Conservation (phyloP, 2,329 filamentous ascomycete species). For the Colletotrichum graminicola region DNA sequence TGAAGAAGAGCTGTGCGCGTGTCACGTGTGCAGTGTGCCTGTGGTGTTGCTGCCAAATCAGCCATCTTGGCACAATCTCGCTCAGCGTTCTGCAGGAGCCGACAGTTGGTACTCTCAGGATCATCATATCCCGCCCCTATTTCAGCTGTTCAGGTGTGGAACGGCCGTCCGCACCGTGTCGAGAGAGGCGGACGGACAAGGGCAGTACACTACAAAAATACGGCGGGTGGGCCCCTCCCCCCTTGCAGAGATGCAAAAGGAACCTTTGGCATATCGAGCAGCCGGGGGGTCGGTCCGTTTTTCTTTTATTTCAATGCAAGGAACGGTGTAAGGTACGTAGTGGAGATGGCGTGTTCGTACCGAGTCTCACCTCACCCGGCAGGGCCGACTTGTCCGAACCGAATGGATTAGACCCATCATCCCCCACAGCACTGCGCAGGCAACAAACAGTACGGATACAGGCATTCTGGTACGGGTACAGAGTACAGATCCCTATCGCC, state of each 20-base stretch:
- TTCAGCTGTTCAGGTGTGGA: neutral
- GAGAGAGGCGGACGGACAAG: neutral
- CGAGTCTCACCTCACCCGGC: neutral
- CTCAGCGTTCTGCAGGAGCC: neutral
- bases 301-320: neutral
- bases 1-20: neutral
- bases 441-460: neutral
- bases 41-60: neutral
- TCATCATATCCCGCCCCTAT: neutral
- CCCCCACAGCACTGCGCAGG: neutral
- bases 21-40: neutral
- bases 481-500: neutral
- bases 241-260: neutral
- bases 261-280: neutral
- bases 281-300: neutral
- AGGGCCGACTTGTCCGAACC: constrained; percentile 9
- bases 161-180: neutral
- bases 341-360: neutral
- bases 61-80: neutral
- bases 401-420: neutral
- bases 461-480: neutral
- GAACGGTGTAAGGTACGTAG: neutral
- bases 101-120: neutral
- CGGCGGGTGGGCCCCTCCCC: neutral
- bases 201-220: too few species aligned